Conservation (phyloP, 352 stramenopile genomes). For the Nothophytophthora sp. region DNA sequence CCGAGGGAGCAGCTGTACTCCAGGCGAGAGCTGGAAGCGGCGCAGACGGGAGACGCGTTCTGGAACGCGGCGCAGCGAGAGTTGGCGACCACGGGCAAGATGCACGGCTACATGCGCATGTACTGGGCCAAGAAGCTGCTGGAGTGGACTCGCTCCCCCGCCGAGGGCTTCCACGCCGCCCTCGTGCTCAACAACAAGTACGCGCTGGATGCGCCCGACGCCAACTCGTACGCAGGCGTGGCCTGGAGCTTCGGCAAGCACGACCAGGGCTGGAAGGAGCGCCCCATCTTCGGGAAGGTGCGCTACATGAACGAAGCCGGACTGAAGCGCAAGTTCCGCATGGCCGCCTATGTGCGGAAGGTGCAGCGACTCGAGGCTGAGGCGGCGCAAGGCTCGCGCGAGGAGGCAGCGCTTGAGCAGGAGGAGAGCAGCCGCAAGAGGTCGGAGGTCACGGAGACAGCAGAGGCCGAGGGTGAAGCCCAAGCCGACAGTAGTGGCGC, state of each 20-base stretch:
- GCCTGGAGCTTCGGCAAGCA: constrained; percentile 93
- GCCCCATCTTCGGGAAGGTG: constrained; percentile 98
- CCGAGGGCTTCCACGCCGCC: constrained; percentile 91
- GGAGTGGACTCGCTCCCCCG: constrained; percentile 95
- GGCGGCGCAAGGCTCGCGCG: constrained; percentile 5
- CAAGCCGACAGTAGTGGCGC: background rate
- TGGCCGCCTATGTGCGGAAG: constrained; percentile 84
- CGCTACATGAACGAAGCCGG: constrained; percentile 99
- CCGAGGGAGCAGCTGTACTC: constrained; percentile 92
- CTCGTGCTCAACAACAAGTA: constrained; percentile 99
- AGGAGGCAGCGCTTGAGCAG: background rate
- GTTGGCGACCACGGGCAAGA: constrained; percentile 93
- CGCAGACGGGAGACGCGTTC: constrained; percentile 94
- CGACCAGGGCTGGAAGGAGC: constrained; percentile 97
- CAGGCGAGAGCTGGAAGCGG: constrained; percentile 90
- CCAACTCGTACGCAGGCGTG: constrained; percentile 92
- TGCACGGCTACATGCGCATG: constrained; percentile 96
- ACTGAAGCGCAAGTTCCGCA: constrained; percentile 98
- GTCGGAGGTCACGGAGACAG: constrained; percentile 14
- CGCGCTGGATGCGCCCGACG: constrained; percentile 95
- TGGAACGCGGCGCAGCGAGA: constrained; percentile 99
- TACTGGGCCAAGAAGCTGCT: constrained; percentile 99
- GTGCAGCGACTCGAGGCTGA: constrained; percentile 32
- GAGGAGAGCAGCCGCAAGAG: constrained; percentile 6
- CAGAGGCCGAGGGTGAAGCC: constrained; percentile 4